These are phyloP conservation scores for Exophiala viscosa DNA, from an alignment of 2,329 filamentous ascomycete genomes.

Conservation along the genomic window DNA sequence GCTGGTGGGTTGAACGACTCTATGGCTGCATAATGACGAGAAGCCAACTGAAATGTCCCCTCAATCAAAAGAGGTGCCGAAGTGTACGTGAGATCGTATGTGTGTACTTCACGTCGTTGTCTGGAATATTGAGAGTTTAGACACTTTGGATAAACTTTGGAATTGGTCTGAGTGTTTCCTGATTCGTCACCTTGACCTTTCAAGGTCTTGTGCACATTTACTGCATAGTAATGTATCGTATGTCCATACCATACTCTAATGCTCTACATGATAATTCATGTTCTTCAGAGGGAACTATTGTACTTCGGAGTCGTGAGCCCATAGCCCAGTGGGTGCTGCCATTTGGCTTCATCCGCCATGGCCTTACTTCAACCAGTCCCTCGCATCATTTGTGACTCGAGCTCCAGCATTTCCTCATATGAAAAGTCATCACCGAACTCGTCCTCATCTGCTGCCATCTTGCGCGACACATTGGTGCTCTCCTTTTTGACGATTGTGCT, in stretches of 20 bases:
- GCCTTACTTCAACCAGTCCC: background rate
- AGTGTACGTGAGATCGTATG: background rate
- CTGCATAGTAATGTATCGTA: no score
- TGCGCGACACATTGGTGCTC: constrained; percentile 17
- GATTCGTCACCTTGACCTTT: constrained; percentile 9
- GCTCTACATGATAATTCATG: background rate
- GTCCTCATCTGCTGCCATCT: constrained; percentile 33
- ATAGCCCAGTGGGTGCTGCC: no score
- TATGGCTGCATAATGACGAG: constrained; percentile 6
- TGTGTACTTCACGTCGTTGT: background rate
- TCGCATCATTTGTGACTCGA: constrained; percentile 12
- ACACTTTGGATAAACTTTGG: background rate
- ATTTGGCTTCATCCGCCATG: background rate
- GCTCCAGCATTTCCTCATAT: constrained; percentile 22
- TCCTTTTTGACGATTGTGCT: constrained; percentile 19
- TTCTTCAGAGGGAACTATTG: no score
- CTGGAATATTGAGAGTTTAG: background rate
- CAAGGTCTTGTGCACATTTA: no score
- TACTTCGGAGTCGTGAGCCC: no score
- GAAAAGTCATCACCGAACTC: constrained; percentile 44
- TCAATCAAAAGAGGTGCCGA: background rate
- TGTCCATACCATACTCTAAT: no score
- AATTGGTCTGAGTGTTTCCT: constrained; percentile 8
- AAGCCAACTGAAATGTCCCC: background rate
- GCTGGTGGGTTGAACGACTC: background rate